Conservation (phyloP, 495 filamentous ascomycete species). For the Alectoria sarmentosa region DNA sequence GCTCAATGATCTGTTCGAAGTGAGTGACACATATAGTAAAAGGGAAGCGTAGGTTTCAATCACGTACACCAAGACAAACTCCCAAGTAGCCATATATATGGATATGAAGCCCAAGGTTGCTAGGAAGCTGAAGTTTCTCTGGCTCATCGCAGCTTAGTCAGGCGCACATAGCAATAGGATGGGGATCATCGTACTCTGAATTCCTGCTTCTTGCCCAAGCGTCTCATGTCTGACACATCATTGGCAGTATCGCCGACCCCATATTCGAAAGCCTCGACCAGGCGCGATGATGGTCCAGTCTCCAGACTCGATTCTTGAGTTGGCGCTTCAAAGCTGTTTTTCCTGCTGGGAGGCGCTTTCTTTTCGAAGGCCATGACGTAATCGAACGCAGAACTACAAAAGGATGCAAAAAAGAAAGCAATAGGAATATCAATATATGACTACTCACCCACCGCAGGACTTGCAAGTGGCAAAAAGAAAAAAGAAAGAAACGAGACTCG, state of each 20-base stretch:
- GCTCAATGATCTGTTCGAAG: not conserved
- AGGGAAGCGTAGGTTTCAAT: not conserved
- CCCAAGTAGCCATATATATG: conserved; percentile 27
- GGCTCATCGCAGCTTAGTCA: not conserved
- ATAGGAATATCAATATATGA: not conserved
- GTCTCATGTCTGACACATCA: conserved; percentile 27
- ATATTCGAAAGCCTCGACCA: not conserved
- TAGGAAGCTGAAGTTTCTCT: conserved; percentile 28
- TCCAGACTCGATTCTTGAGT: not conserved
- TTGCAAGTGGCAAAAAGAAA: not conserved
- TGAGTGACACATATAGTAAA: not conserved
- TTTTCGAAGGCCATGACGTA: not conserved
- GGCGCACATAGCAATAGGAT: not conserved
- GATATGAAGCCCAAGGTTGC: conserved; percentile 30
- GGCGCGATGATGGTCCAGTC: not conserved
- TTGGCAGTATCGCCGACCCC: not conserved
- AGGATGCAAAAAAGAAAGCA: not conserved
- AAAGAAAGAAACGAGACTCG: not conserved
- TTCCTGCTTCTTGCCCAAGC: conserved; percentile 34
- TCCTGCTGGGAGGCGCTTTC: not conserved
- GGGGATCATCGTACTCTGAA: conserved; percentile 17
- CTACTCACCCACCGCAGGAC: not conserved
- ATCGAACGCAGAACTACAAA: not conserved
- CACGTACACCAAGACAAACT: conserved; percentile 13
- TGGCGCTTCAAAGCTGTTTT: not conserved